phyloP scores from a whole-genome alignment of 2,329 filamentous ascomycete genomes.

The Pseudocercospora eumusae region DNA sequence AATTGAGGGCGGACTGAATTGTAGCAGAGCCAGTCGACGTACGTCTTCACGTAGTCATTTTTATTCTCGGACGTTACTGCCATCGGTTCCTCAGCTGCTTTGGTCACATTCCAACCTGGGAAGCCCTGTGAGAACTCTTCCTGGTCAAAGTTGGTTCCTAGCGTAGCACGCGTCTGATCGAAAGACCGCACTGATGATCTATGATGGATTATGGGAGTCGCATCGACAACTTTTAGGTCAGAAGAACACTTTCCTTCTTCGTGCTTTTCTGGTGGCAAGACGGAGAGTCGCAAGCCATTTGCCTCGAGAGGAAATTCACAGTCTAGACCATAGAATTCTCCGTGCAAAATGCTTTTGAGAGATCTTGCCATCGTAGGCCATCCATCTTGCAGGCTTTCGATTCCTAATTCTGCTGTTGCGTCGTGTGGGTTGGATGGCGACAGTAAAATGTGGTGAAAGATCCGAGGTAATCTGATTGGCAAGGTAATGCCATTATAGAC shows the following conservation, averaged over 20 bases:
- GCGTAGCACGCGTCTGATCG: neutral
- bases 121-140: constrained; percentile 42
- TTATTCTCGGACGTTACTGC: constrained; percentile 85
- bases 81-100: constrained; percentile 45
- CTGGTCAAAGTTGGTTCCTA: neutral
- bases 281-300: constrained; percentile 55
- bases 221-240: constrained; percentile 10
- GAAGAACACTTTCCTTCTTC: neutral
- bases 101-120: constrained; percentile 56
- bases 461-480: constrained; percentile 83
- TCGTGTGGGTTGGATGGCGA: constrained; percentile 38
- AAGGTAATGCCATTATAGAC: constrained; percentile 91
- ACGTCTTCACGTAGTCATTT: constrained; percentile 76
- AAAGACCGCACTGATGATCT: neutral
- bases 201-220: constrained; percentile 6
- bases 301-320: constrained; percentile 78
- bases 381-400: constrained; percentile 79
- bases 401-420: constrained; percentile 37
- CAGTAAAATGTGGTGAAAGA: constrained; percentile 79
- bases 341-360: constrained; percentile 70
- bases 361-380: constrained; percentile 82
- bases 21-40: constrained; percentile 79
- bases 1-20: constrained; percentile 76
- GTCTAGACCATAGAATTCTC: constrained; percentile 76
- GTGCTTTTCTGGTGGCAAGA: constrained; percentile 34